Base-by-base conservation (phyloP, 805 yeast species). In the Nakazawaea anatomiae region DNA sequence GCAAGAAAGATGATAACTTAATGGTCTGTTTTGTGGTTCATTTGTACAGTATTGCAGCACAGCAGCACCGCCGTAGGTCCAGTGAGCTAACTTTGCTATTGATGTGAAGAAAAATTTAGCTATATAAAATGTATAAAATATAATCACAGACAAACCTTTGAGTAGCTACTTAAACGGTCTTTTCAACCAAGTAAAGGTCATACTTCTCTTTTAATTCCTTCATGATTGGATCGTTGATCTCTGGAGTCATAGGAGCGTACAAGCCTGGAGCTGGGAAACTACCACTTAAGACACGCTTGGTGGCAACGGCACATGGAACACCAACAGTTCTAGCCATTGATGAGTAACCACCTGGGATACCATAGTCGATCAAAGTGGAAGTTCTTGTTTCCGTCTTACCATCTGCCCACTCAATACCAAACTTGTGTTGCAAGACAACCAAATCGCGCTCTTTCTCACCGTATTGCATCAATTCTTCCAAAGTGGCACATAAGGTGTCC, bases 241-340 rank as follows among this genome's bases (percentile, higher is more conserved):
- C 94, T 57, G 96, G 86, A 55, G 89, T 74, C 79, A 89, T 87
- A 66, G 99, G 99, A 50, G 97, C 98, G 60, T 83, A 77, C 66
- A 94, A 77, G 60, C 99, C 99, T 52, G 89, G 88, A 55, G 75
- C 79, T 60, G 78, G 77, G 5, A 79, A 75, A 52, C 84, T 80
- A 58, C 97, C 97, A 59, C 87, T 82, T 62, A 94, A 78, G 56
- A 94, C 87, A 71, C 87, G 85, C 73, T 82, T 82, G 53, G 87
- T 77, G 32, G 98, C 99, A 68, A 94, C 96, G 50, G 97, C 97
- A 74, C 96, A 92, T 59, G 99, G 99, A 57, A 90, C 92, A 76
- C 99, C 99, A 51, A 94, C 99, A 57, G 89, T 81, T 69, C 92
- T 91, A 59, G 99, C 99, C 99, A 94, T 94, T 36, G 98, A 91